Evolutionary conservation across 2,329 filamentous ascomycete species (phyloP).

Genomic region (Fusarium irregulare): DNA sequence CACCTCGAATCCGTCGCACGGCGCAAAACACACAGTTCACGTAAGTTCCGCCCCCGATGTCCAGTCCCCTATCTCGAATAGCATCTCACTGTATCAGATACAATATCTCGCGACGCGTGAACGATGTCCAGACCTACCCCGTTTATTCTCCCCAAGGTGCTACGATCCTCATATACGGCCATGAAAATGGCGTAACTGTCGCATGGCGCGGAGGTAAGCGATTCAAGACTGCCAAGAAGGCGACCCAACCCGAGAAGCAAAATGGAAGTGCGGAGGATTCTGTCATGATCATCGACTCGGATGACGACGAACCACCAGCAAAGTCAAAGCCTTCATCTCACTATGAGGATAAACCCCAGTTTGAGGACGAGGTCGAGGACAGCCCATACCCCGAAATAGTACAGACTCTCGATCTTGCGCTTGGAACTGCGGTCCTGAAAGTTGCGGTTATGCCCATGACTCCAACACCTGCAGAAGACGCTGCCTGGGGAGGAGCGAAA

Average conservation of each 20-base stretch:
- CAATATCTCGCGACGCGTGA: constrained; percentile 66
- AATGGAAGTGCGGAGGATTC: constrained; percentile 65
- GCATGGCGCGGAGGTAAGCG: constrained; percentile 71
- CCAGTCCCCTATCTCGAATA: background rate
- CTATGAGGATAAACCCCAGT: constrained; percentile 67
- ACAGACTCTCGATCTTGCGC: constrained; percentile 70
- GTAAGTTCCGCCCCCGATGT: constrained; percentile 47
- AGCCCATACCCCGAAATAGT: constrained; percentile 65
- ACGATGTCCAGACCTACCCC: constrained; percentile 71
- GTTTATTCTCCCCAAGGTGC: constrained; percentile 72
- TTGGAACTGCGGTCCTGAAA: constrained; percentile 66
- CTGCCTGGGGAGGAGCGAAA: constrained; percentile 58
- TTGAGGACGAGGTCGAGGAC: constrained; percentile 64
- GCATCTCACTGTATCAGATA: constrained; percentile 58
- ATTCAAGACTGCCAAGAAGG: constrained; percentile 62
- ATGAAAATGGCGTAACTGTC: constrained; percentile 70
- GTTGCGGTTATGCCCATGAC: constrained; percentile 67
- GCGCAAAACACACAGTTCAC: constrained; percentile 62
- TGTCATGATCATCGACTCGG: constrained; percentile 73
- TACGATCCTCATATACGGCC: constrained; percentile 70
- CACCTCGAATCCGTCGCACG: constrained; percentile 59
- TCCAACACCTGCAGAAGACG: constrained; percentile 61
- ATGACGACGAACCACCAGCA: constrained; percentile 63
- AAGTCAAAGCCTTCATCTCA: constrained; percentile 48
- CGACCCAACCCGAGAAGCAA: constrained; percentile 55